phyloP scores from a whole-genome alignment of 345 rosid genomes.

The Heritiera littoralis region DNA sequence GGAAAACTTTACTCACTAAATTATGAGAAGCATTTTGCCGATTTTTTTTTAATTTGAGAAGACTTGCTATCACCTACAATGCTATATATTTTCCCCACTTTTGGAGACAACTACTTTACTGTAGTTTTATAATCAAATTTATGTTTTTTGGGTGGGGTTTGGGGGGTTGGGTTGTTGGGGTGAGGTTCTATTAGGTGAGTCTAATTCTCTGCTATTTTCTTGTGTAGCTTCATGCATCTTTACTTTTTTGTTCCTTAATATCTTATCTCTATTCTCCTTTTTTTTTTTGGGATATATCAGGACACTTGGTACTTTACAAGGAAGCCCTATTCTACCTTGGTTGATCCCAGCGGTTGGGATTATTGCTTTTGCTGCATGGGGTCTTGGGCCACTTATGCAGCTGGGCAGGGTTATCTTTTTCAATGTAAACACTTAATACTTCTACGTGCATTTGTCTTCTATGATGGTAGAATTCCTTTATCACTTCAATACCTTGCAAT shows the following conservation, averaged over 20 bases:
- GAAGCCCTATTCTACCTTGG: conserved; percentile 50
- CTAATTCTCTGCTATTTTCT: neutral
- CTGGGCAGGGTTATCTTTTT: conserved; percentile 51
- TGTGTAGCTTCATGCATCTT: neutral
- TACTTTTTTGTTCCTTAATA: neutral
- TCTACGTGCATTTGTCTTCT: conserved; percentile 11
- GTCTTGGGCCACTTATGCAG: conserved; percentile 69
- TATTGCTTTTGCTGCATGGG: conserved; percentile 77
- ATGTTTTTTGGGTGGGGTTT: neutral
- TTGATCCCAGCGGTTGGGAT: conserved; percentile 71
- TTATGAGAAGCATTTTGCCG: neutral
- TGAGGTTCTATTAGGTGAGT: neutral
- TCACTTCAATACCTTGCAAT: conserved; percentile 2
- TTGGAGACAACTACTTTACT: neutral
- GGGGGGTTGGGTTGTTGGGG: neutral
- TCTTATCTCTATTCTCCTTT: neutral
- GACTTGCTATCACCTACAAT: neutral
- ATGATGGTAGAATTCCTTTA: conserved; percentile 19
- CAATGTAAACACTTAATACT: conserved; percentile 38
- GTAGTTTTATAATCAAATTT: neutral
- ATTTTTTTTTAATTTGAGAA: neutral
- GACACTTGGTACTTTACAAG: conserved; percentile 52
- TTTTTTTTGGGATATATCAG: conserved; percentile 36
- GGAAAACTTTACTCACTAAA: neutral
- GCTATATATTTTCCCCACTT: neutral